phyloP scores from a whole-genome alignment of 1,284 basidiomycete genomes.

The Rhodotorula sp. region DNA sequence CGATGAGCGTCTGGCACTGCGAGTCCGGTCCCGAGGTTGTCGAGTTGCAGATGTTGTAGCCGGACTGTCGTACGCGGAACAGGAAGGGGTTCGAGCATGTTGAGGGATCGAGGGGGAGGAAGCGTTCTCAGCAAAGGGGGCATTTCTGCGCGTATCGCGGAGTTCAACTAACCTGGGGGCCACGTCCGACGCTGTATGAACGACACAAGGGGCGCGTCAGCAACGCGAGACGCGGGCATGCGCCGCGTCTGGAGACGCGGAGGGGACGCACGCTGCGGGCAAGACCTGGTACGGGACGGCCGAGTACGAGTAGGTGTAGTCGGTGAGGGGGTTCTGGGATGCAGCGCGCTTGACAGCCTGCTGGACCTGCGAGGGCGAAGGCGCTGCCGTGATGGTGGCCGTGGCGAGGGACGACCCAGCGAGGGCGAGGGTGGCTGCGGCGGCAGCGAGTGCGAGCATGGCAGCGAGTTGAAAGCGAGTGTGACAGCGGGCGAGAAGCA shows the following conservation, averaged over 20 bases:
- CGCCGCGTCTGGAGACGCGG: not conserved
- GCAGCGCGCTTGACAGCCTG: constrained; percentile 8
- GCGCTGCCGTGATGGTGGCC: constrained; percentile 21
- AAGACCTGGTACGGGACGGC: constrained; percentile 7
- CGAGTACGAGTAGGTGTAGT: constrained; percentile 20
- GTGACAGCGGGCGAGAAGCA: not conserved
- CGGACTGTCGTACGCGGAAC: not conserved
- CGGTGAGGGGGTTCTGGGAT: constrained; percentile 20
- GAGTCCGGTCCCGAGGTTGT: constrained; percentile 64
- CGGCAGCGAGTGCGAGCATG: constrained; percentile 5
- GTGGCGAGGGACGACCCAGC: constrained; percentile 3
- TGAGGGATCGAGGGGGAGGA: not conserved
- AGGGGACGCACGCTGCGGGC: not conserved
- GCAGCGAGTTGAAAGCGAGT: not conserved
- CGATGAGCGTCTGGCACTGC: constrained; percentile 60
- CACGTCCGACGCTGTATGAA: constrained; percentile 1
- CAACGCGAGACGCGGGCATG: not conserved
- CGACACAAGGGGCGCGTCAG: not conserved
- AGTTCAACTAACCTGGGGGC: not conserved
- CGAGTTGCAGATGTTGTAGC: constrained; percentile 67
- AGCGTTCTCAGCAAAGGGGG: not conserved
- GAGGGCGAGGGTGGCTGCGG: constrained; percentile 9
- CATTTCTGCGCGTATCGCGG: no score
- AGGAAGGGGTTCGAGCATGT: no score
- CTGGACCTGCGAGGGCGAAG: constrained; percentile 12